phyloP scores from a whole-genome alignment of 1,284 basidiomycete genomes.

The Erythrobasidium hasegawianum region DNA sequence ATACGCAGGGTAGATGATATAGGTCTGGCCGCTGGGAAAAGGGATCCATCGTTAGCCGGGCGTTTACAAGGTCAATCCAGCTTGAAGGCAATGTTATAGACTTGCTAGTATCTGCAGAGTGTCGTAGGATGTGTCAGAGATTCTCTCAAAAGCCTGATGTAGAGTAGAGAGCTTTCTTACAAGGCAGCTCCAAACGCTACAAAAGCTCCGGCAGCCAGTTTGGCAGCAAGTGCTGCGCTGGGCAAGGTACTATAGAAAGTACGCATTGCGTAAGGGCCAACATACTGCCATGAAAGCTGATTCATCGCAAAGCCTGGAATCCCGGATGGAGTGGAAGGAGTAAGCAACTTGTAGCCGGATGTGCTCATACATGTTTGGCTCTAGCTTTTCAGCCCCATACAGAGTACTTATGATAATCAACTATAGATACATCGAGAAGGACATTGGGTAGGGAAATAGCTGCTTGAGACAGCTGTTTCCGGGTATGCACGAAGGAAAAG shows the following conservation, averaged over 20 bases:
- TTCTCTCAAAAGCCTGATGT: too few species aligned
- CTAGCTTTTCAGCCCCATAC: too few species aligned
- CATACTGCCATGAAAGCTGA: not conserved
- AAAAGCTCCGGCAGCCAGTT: constrained; percentile 32
- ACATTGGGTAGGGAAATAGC: too few species aligned
- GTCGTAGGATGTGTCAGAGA: not conserved
- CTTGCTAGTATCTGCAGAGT: constrained; percentile 18
- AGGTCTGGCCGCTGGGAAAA: constrained; percentile 64
- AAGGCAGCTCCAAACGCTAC: constrained; percentile 29
- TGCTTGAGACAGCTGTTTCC: too few species aligned
- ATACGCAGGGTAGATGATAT: constrained; percentile 83
- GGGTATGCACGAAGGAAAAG: too few species aligned
- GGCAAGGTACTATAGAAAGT: constrained; percentile 28
- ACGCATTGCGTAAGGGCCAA: constrained; percentile 7
- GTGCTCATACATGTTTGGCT: too few species aligned
- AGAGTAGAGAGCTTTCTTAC: constrained; percentile 6
- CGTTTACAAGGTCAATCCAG: not conserved
- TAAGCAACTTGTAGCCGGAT: too few species aligned
- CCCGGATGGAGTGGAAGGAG: too few species aligned
- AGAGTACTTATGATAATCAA: too few species aligned
- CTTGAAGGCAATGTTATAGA: not conserved
- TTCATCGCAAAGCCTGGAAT: not conserved
- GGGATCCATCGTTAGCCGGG: not conserved
- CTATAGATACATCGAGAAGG: too few species aligned
- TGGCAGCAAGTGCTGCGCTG: constrained; percentile 21